Base-by-base conservation (phyloP, 192 early-diverging fungal species). In the Backusella mclennaniae region DNA sequence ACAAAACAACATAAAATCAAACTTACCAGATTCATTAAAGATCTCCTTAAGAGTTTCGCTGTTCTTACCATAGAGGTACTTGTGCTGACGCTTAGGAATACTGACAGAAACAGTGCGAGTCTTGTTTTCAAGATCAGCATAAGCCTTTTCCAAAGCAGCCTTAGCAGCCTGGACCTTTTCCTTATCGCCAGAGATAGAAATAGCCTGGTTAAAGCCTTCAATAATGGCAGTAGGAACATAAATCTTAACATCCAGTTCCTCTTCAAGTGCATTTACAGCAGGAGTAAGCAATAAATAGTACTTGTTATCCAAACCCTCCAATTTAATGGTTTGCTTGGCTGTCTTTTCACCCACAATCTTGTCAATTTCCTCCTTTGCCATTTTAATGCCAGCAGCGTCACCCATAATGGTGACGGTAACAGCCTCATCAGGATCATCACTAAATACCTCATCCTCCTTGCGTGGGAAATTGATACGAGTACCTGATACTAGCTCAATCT, bases 11-110 rank as follows among this genome's bases (percentile, higher is more conserved):
- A 56, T 9, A 23, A 56, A 56, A 23, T 11, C 9, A 11, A 26
- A 56, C 66, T 72, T 75, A 80, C 82, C 96, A 35, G 94, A 97
- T 0, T 88, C 84, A n/a, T 90, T 89, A 53, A 96, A 83, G 67
- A 99, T 93, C 56, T 97, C 96, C 67, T 91, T 86, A 66, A 98
- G 86, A 29, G 87, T 87, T 31, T 87, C 80, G 35, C 94, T 96
- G 81, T 93, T 90, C 36, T 90, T 82, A 15, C 97, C 97, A 38
- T 97, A 86, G 23, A 99, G 84, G 82, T 96, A 97, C 53, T 91
- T 92, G 82, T 98, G 98, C 84, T 97, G 95, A 69, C 92, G 92
- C 86, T 98, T 97, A 53, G 94, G 92, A 53, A 98, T 86, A 49
- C 87, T 86, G 63, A 96, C 87, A 2, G 85, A 84, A 63, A 94